Evolutionary conservation across 495 filamentous ascomycete genomes (phyloP), one percentile per base, ranked within the genome.

Genomic region (Aspergillus bertholletiae): DNA sequence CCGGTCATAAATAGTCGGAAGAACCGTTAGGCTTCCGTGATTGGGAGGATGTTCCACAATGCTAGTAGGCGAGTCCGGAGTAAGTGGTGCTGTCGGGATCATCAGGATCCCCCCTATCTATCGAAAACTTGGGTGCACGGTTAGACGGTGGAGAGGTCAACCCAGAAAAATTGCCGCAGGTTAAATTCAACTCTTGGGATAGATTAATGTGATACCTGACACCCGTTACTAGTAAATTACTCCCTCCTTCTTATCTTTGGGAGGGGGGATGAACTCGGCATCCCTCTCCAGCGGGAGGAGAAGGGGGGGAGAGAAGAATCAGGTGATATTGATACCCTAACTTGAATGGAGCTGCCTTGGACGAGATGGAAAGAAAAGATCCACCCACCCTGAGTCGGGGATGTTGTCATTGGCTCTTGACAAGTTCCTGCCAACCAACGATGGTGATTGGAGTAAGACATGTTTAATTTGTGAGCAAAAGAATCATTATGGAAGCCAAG

Each of bases 401-500:
- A 1, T 17, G 37, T n/a, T 37, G 43, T 30, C 43, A 55, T 55
- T 55, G 53, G 53, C 17, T 30, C 43, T 35, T n/a, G 41, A 54
- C 17, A 13, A 9, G 53, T 48, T 54, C 52, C 47, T 54, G 27
- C 49, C 49, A 51, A 51, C 49, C 21, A 22, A 21, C 30, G 32
- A 24, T 30, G 11, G n/a, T 28, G 26, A 30, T 28, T 45, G 50
- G 50, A 23, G 53, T 55, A 47, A 55, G 53, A 55, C 52, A 55
- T 28, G 23, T 44, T 44, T 41, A 30, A 49, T 37, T 30, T 48
- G 12, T 28, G 18, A 48, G 18, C 3, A 50, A 18, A 23, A 23
- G 48, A 50, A 13, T 50, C 28, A 23, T 28, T 13, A 39, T 50
- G 21, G 28, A 37, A 37, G 34, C 34, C 17, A n/a, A 37, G 7